A percentile compares a stretch with the other conserved stretches of the same genome.
phyloP scores from a whole-genome alignment of 352 stramenopile genomes.

The Globisporangium paddicum region DNA sequence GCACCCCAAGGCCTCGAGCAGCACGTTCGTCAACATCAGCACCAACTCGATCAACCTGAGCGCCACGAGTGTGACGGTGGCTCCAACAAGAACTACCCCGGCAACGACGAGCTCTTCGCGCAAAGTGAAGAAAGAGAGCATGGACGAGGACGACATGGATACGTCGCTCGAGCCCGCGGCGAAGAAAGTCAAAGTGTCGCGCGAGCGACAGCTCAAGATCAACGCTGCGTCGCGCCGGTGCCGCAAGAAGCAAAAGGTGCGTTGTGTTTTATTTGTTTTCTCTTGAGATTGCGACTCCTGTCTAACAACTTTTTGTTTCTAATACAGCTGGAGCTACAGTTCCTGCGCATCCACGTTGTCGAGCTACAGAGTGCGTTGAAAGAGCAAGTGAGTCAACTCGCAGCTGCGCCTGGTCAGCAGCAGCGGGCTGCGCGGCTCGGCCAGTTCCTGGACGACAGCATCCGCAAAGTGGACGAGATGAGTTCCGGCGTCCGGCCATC shows the following conservation, averaged over 20 bases:
- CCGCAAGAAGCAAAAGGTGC: slow-evolving; percentile 81
- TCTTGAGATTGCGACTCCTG: neutral
- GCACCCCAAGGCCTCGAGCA: slow-evolving; percentile 8
- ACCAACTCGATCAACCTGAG: slow-evolving; percentile 35
- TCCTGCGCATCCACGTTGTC: slow-evolving; percentile 75
- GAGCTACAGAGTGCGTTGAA: slow-evolving; percentile 69
- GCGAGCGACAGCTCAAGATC: slow-evolving; percentile 85
- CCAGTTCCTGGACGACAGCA: slow-evolving; percentile 63
- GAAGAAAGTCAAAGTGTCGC: slow-evolving; percentile 83
- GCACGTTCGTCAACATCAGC: slow-evolving; percentile 16
- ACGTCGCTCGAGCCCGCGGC: slow-evolving; percentile 19
- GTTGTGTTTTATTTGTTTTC: neutral
- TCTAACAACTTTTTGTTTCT: neutral
- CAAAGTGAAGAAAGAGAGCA: slow-evolving; percentile 24
- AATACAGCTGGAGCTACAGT: slow-evolving; percentile 67
- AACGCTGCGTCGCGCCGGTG: slow-evolving; percentile 77
- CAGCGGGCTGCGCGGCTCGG: slow-evolving; percentile 38
- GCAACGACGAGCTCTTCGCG: neutral
- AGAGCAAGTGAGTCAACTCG: slow-evolving; percentile 57
- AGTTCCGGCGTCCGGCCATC: slow-evolving; percentile 43
- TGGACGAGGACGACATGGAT: slow-evolving; percentile 16
- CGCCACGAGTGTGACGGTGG: neutral
- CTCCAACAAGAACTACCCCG: neutral
- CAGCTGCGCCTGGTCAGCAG: slow-evolving; percentile 32
- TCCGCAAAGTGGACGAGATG: slow-evolving; percentile 77